Conservation (phyloP, 192 early-diverging fungal species). For the Umbelopsis isabellina region DNA sequence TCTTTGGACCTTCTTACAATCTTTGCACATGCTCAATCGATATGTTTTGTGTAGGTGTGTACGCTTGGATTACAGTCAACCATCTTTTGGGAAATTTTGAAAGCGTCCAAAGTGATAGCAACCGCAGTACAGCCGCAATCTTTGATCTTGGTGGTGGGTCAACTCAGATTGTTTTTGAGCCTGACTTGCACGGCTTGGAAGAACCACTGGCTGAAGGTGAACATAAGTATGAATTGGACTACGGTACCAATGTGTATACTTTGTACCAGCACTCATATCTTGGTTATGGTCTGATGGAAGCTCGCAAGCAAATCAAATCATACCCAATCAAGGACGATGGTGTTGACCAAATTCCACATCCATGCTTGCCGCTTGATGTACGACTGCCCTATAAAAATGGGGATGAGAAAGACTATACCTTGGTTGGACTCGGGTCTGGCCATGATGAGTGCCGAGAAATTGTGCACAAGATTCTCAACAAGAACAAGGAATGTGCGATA, state of each 20-base stretch:
- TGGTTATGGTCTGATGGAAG: slow-evolving; percentile 89
- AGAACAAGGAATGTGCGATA: slow-evolving; percentile 49
- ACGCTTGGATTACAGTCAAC: slow-evolving; percentile 98
- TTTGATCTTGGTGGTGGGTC: slow-evolving; percentile 97
- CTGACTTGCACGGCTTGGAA: slow-evolving; percentile 50
- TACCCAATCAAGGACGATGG: slow-evolving; percentile 43
- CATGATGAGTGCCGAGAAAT: slow-evolving; percentile 37
- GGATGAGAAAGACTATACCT: background rate
- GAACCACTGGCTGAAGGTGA: slow-evolving; percentile 62
- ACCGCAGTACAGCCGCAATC: slow-evolving; percentile 77
- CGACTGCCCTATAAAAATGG: background rate
- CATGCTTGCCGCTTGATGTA: slow-evolving; percentile 62
- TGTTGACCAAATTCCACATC: slow-evolving; percentile 50
- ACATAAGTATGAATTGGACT: slow-evolving; percentile 72
- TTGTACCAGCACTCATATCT: slow-evolving; percentile 98
- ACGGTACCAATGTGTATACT: slow-evolving; percentile 70
- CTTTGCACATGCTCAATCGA: background rate
- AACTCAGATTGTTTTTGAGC: slow-evolving; percentile 98
- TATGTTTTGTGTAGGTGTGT: slow-evolving; percentile 64
- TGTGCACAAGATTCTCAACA: slow-evolving; percentile 62
- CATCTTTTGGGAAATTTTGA: slow-evolving; percentile 71
- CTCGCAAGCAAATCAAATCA: slow-evolving; percentile 72
- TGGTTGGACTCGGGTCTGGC: background rate
- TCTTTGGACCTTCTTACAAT: background rate
- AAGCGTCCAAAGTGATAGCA: background rate